Evolutionary conservation across 1,284 basidiomycete species (phyloP), one percentile per base, ranked within the genome.

Genomic region (Phaffia rhodozyma): DNA sequence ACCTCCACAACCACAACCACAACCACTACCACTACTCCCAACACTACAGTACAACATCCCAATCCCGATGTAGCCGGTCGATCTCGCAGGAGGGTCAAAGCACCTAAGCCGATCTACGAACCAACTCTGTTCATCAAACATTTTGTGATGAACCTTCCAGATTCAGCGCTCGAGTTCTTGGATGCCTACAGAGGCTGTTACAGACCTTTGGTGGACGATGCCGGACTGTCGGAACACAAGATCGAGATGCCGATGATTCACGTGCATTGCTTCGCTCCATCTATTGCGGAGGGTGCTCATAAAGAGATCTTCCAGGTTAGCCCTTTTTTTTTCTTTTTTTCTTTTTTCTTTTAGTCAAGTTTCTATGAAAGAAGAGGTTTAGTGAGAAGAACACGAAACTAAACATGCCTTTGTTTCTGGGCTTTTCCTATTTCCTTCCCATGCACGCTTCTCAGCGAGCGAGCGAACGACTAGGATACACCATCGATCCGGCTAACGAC

Each of bases 81-180:
- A 43, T 16, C 38, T 11, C 5, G 13, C 38, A 43, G 13, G 16
- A 43, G 16, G 13, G 2, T 11, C 16, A 43, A 43, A 43, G 2
- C 5, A 11, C 13, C 38, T 11, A 43, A 43, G 16, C 38, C 38
- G 38, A 11, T 43, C 38, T 43, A 11, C 13, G 38, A 43, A 11
- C 38, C 38, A 16, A 43, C 38, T 11, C 79, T 78, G 62, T 78
- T 81, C 38, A 83, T 93, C 68, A 80, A 84, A 27, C 94, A 97
- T 74, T 96, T 90, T 71, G 86, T 97, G 25, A 96, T 99, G 91
- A 99, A 99, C 75, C 80, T 99, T 27, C 96, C 96, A 3, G 91
- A 90, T 66, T 86, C 86, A 30, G 93, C 94, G 0, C 83, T 97
- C 65, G 81, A 84, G 59, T 97, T 98, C 76, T 79, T 99, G 62